These are phyloP conservation scores for Ceratobasidium sp. DNA, from an alignment of 1,284 basidiomycete genomes.

Conservation along the genomic window DNA sequence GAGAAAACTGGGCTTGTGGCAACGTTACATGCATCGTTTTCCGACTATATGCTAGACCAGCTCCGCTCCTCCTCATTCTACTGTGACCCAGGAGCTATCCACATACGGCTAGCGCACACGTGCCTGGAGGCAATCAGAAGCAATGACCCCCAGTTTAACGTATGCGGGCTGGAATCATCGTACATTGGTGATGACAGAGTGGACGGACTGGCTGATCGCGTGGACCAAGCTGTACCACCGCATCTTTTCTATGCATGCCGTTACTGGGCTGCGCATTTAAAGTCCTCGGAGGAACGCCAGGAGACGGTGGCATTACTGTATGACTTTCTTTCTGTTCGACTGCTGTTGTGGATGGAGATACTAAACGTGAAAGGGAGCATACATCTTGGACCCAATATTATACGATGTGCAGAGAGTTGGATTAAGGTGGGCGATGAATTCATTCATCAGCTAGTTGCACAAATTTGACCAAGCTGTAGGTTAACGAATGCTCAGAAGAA, in stretches of 20 bases:
- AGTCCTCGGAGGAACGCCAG: no score
- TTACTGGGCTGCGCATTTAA: conserved; percentile 2
- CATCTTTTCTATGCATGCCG: conserved; percentile 15
- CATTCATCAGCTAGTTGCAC: no score
- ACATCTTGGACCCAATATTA: background rate
- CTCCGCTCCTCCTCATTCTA: background rate
- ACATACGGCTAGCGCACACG: background rate
- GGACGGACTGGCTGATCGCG: background rate
- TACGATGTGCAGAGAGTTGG: background rate
- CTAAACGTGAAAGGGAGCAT: background rate
- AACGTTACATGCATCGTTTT: conserved; percentile 3
- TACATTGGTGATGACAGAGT: background rate
- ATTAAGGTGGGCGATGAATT: background rate
- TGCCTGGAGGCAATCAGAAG: background rate
- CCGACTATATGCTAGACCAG: background rate
- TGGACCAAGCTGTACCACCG: background rate
- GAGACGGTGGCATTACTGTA: background rate
- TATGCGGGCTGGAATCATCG: conserved; percentile 15
- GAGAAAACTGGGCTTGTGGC: background rate
- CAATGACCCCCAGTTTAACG: conserved; percentile 11
- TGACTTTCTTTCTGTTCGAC: background rate
- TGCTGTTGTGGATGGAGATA: conserved; percentile 12
- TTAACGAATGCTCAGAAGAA: no score
- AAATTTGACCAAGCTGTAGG: no score
- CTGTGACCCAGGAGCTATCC: background rate